phyloP scores from a whole-genome alignment of 1,139 yeast genomes.

The Geotrichum candidum region DNA sequence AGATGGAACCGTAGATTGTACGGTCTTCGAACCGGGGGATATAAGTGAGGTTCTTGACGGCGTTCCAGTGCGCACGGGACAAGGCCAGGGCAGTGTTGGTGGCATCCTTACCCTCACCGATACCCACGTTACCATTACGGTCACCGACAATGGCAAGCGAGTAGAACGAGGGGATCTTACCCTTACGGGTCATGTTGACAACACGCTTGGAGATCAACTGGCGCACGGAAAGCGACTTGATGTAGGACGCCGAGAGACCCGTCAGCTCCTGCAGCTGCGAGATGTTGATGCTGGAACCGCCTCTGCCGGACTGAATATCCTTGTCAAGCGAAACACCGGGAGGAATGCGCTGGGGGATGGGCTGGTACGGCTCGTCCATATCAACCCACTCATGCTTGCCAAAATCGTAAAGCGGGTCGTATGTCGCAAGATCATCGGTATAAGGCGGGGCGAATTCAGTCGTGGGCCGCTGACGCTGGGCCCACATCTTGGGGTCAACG shows the following conservation, averaged over 20 bases:
- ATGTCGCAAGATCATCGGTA: slow-evolving; percentile 52
- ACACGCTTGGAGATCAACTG: slow-evolving; percentile 54
- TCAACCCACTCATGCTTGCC: slow-evolving; percentile 44
- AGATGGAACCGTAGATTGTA: slow-evolving; percentile 82
- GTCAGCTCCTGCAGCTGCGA: slow-evolving; percentile 46
- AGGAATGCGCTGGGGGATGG: slow-evolving; percentile 39
- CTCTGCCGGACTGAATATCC: slow-evolving; percentile 30
- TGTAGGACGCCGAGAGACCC: slow-evolving; percentile 64
- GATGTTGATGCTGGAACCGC: slow-evolving; percentile 43
- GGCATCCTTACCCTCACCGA: slow-evolving; percentile 91
- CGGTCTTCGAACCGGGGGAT: slow-evolving; percentile 87
- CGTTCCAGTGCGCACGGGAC: slow-evolving; percentile 88
- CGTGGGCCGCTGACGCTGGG: slow-evolving; percentile 33
- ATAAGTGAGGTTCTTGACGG: slow-evolving; percentile 75
- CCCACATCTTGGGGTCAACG: slow-evolving; percentile 57
- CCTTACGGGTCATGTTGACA: slow-evolving; percentile 88
- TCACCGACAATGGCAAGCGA: slow-evolving; percentile 91
- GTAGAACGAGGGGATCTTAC: slow-evolving; percentile 81
- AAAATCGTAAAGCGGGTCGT: slow-evolving; percentile 55
- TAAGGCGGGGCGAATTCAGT: slow-evolving; percentile 55
- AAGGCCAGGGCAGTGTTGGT: slow-evolving; percentile 73
- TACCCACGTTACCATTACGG: slow-evolving; percentile 85
- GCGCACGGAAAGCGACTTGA: slow-evolving; percentile 58
- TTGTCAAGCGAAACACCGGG: slow-evolving; percentile 36
- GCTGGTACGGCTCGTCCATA: slow-evolving; percentile 41